These are phyloP conservation scores for Penicillium roqueforti DNA, from an alignment of 495 filamentous ascomycete genomes.

Conservation along the genomic window DNA sequence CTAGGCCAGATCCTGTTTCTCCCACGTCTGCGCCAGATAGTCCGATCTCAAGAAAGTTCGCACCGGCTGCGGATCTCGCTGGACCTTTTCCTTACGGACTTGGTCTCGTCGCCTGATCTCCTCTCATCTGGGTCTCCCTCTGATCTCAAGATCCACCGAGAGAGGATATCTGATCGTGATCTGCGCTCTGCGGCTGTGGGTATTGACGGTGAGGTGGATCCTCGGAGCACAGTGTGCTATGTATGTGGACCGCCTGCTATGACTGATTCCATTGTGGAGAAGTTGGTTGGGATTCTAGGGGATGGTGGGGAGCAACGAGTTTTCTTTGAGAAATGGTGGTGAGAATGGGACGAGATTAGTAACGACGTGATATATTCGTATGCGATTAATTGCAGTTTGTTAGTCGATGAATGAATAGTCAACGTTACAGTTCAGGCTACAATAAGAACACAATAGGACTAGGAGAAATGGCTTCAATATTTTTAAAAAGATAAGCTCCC, in stretches of 20 bases:
- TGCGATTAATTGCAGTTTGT: not conserved
- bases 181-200: constrained; percentile 44
- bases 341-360: not conserved
- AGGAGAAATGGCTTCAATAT: constrained; percentile 20
- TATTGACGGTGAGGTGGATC: constrained; percentile 29
- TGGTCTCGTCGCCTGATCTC: constrained; percentile 7
- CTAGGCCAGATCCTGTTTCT: constrained; percentile 60
- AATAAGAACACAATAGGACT: constrained; percentile 8
- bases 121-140: constrained; percentile 12
- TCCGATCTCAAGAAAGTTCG: constrained; percentile 28
- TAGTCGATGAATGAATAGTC: not conserved
- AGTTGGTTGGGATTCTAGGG: constrained; percentile 44
- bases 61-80: constrained; percentile 31
- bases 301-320: constrained; percentile 53
- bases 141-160: constrained; percentile 38
- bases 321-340: constrained; percentile 90
- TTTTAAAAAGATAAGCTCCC: constrained; percentile 21
- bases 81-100: constrained; percentile 39
- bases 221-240: constrained; percentile 58
- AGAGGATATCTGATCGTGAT: constrained; percentile 34
- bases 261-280: constrained; percentile 74
- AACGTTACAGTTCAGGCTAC: not conserved
- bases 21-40: constrained; percentile 47
- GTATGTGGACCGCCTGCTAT: constrained; percentile 75
- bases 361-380: not conserved